A percentile compares a stretch with the other conserved stretches of the same genome.
phyloP scores from a whole-genome alignment of 2,329 filamentous ascomycete species.

The Diplodia mutila region DNA sequence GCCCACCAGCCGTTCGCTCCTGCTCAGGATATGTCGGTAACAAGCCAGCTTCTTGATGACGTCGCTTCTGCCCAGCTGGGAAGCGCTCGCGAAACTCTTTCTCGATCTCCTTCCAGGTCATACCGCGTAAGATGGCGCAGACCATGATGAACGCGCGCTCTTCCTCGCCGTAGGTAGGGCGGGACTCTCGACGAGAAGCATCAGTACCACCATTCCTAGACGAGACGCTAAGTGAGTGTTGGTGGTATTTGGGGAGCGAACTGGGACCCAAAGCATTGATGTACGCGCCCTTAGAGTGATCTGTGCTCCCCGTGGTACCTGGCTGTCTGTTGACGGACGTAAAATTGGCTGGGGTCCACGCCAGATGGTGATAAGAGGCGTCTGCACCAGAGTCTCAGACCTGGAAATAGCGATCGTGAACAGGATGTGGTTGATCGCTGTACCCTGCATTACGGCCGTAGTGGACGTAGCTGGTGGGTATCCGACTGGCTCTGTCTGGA shows the following conservation, averaged over 20 bases:
- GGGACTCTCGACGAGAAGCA: constrained; percentile 15
- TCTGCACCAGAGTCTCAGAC: neutral
- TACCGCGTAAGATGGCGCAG: constrained; percentile 18
- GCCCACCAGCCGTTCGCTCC: constrained; percentile 7
- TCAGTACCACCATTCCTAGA: neutral
- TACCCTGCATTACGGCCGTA: neutral
- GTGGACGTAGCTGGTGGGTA: neutral
- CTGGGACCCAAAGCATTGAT: neutral
- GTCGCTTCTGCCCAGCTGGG: constrained; percentile 18
- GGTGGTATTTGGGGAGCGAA: neutral
- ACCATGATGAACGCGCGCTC: constrained; percentile 26
- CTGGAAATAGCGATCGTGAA: neutral
- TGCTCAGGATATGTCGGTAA: constrained; percentile 19
- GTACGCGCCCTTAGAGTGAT: neutral
- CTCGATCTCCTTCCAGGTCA: constrained; percentile 25
- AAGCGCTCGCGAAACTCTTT: constrained; percentile 21
- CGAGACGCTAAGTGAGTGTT: neutral
- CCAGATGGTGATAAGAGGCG: neutral
- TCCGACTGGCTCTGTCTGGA: neutral
- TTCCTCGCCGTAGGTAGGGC: constrained; percentile 19
- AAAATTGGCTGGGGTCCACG: constrained; percentile 11
- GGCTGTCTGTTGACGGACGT: neutral
- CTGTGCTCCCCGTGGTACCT: constrained; percentile 1
- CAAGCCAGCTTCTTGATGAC: constrained; percentile 15
- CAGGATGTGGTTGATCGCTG: neutral